Base-by-base conservation (phyloP, 306 rosid species). In the Abrus precatorius region DNA sequence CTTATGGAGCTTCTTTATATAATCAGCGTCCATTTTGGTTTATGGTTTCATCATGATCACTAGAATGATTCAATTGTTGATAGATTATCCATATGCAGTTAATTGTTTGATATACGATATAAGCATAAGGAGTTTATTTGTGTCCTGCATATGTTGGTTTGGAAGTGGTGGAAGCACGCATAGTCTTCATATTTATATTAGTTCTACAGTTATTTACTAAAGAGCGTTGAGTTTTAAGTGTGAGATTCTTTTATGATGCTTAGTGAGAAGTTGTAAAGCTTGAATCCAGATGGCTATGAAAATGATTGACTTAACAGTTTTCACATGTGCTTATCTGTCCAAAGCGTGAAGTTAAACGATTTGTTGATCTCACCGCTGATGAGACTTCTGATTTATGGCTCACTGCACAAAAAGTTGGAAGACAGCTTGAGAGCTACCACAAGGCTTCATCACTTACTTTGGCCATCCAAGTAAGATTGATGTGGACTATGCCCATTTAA, bases 251-350 rank as follows among this genome's bases (percentile, higher is more conserved):
- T 56, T 76, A 9, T 38, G 20, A 29, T n/a, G 3, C 50, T 14
- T 9, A 5, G 9, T 83, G 41, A 43, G 28, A 77, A 33, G 29
- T 34, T 78, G 40, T 72, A 6, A 20, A 78, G 60, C 57, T 56
- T 78, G 29, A 65, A 13, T 48, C 9, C 7, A 1, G 12, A 61
- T 47, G 20, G 43, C 33, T 65, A 38, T 14, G 54, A 34, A 75
- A 74, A 36, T 56, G 82, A 76, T 84, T 81, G 83, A 80, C 98
- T 95, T 95, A 84, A 87, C 95, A 27, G 76, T 76, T 68, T 81
- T 66, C 83, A 92, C 97, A 95, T 75, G 99, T 95, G 84, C 97
- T 95, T 36, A 82, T 95, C 81, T 91, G 95, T 81, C 97, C 99
- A n/a, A 93, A 89, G 88, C 97, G 97, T 20, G 98, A 93, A 87